phyloP scores from a whole-genome alignment of 208 protist genomes.

The Zelonia costaricensis region DNA sequence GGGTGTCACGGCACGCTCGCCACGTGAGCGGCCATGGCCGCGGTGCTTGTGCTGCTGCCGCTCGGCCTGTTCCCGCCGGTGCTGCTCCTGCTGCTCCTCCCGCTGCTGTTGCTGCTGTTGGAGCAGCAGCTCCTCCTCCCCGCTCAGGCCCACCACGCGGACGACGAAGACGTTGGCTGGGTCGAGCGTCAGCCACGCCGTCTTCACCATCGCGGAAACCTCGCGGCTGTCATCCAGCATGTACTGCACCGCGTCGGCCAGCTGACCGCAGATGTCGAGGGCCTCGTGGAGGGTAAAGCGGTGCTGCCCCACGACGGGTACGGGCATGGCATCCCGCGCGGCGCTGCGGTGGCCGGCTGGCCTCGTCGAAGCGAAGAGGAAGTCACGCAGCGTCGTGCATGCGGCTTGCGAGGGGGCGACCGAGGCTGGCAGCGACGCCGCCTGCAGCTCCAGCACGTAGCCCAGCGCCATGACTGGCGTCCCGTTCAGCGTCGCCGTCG shows the following conservation, averaged over 20 bases:
- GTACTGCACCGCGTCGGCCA: constrained; percentile 72
- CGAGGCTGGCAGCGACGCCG: not conserved
- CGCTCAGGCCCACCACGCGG: not conserved
- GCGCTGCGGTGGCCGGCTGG: no score
- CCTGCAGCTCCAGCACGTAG: constrained; percentile 33
- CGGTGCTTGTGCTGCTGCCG: no score
- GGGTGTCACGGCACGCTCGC: no score
- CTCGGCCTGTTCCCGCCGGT: not conserved
- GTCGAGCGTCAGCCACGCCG: constrained; percentile 50
- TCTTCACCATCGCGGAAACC: constrained; percentile 39
- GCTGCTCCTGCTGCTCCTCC: not conserved
- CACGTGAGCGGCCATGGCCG: not conserved
- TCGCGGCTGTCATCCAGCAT: constrained; percentile 54
- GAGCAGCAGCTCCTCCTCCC: not conserved
- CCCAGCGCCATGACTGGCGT: constrained; percentile 40
- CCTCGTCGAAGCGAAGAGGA: constrained; percentile 47
- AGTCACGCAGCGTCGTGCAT: constrained; percentile 31
- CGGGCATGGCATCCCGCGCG: constrained; percentile 26
- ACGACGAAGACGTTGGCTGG: constrained; percentile 63
- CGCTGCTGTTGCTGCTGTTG: not conserved
- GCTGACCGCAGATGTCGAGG: constrained; percentile 51
- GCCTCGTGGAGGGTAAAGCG: constrained; percentile 42
- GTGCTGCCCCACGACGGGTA: constrained; percentile 35
- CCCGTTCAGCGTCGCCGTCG: not conserved
- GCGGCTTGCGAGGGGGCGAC: not conserved